Conservation (phyloP, 352 stramenopile species). For the Globisporangium parvum region DNA sequence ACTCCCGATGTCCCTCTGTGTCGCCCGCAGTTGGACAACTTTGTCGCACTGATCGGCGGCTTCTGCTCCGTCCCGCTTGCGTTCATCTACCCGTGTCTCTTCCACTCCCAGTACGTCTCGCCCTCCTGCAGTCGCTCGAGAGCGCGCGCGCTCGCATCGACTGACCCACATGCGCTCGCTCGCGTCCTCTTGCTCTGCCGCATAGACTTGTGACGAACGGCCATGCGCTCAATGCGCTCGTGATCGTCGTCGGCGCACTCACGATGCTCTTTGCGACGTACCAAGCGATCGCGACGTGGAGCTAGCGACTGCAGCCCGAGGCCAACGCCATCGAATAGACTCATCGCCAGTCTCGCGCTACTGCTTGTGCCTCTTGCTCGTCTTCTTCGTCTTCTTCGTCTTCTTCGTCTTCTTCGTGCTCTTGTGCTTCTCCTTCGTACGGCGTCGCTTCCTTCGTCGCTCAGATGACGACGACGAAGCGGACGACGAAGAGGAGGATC, state of each 20-base stretch:
- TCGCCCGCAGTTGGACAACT: conserved; percentile 52
- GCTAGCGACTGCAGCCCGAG: conserved; percentile 8
- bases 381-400: conserved; percentile 24
- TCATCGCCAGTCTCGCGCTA: background rate
- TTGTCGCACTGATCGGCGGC: conserved; percentile 62
- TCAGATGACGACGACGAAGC: background rate
- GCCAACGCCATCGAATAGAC: conserved; percentile 13
- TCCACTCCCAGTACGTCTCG: conserved; percentile 49
- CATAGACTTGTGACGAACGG: conserved; percentile 36
- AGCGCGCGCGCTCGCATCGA: too few relatives aligned
- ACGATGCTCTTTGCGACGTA: conserved; percentile 64
- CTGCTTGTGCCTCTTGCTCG: conserved; percentile 7
- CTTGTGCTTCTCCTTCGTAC: conserved; percentile 24
- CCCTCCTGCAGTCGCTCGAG: too few relatives aligned
- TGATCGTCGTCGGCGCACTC: conserved; percentile 42
- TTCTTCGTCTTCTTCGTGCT: too few relatives aligned
- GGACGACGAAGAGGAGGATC: background rate
- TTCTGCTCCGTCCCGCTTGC: conserved; percentile 69
- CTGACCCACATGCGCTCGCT: background rate
- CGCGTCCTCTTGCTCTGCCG: background rate
- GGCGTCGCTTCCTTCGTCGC: background rate
- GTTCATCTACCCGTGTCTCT: conserved; percentile 70
- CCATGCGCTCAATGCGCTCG: conserved; percentile 31
- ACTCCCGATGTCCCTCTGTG: too few relatives aligned
- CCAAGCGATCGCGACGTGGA: conserved; percentile 45